phyloP scores from a whole-genome alignment of 768 basidiomycete species.

The Lentinula edodes region DNA sequence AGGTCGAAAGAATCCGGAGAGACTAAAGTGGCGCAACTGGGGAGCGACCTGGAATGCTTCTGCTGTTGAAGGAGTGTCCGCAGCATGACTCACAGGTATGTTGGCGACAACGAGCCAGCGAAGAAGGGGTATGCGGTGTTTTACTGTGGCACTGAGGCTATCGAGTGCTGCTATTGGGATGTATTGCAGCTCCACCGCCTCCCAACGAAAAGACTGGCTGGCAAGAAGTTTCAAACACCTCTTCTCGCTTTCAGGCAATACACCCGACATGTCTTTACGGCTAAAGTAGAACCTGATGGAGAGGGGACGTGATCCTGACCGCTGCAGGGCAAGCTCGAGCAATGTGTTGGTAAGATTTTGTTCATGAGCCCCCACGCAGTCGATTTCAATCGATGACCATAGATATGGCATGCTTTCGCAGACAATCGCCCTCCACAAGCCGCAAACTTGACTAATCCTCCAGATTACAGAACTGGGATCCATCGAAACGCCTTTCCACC shows the following conservation, averaged over 20 bases:
- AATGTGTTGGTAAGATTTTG: background rate
- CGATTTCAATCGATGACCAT: constrained; percentile 2
- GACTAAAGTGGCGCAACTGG: background rate
- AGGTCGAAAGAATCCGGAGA: background rate
- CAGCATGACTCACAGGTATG: background rate
- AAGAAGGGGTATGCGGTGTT: background rate
- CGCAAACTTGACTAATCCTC: background rate
- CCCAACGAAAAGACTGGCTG: background rate
- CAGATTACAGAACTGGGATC: background rate
- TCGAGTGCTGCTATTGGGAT: background rate
- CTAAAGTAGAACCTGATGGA: constrained; percentile 1
- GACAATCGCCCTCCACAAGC: background rate
- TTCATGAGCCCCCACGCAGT: background rate
- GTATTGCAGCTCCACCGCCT: background rate
- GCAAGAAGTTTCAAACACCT: background rate
- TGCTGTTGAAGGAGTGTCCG: background rate
- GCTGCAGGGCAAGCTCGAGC: background rate
- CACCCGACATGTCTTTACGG: background rate
- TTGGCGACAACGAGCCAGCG: background rate
- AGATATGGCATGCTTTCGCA: background rate
- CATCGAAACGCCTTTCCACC: background rate
- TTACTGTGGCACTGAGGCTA: background rate
- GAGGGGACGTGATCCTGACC: background rate
- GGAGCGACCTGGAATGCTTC: background rate
- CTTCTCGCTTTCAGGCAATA: background rate